These are phyloP conservation scores for Colletotrichum orbiculare DNA, from an alignment of 2,329 filamentous ascomycete species.

Conservation along the genomic window DNA sequence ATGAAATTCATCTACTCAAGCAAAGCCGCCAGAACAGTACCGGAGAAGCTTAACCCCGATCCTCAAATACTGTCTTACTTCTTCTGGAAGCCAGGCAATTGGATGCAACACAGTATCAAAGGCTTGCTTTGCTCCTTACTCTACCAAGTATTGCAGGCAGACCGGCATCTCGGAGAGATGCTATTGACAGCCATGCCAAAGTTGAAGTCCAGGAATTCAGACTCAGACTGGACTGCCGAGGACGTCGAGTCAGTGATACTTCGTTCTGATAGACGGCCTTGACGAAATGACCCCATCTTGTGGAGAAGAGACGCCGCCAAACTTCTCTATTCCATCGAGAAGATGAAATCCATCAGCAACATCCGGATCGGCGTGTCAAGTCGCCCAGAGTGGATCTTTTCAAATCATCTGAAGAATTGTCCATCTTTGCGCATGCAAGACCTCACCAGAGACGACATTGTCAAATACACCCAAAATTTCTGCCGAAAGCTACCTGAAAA, in stretches of 20 bases:
- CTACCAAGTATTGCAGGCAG: background rate
- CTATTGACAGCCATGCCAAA: background rate
- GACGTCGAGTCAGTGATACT: background rate
- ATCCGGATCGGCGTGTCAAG: background rate
- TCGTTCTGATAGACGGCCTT: background rate
- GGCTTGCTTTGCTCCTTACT: too few species aligned
- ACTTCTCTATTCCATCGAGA: rapidly evolving
- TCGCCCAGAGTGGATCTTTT: background rate
- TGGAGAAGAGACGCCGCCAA: background rate
- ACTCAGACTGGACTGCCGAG: background rate
- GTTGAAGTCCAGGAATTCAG: background rate
- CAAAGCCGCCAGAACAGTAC: too few species aligned
- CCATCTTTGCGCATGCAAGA: background rate
- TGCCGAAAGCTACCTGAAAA: background rate
- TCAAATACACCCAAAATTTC: background rate
- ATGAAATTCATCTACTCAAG: too few species aligned
- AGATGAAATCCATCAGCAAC: rapidly evolving
- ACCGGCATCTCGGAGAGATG: background rate
- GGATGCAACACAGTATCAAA: too few species aligned
- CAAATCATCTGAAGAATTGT: too few species aligned
- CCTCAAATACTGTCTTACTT: too few species aligned
- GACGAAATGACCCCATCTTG: background rate
- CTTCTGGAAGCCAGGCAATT: too few species aligned
- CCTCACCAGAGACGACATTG: background rate
- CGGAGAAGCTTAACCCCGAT: too few species aligned